Percentiles rank a stretch among this genome's conserved stretches.
Conservation (phyloP, 164 flowering plant species). For the Sedum album region DNA sequence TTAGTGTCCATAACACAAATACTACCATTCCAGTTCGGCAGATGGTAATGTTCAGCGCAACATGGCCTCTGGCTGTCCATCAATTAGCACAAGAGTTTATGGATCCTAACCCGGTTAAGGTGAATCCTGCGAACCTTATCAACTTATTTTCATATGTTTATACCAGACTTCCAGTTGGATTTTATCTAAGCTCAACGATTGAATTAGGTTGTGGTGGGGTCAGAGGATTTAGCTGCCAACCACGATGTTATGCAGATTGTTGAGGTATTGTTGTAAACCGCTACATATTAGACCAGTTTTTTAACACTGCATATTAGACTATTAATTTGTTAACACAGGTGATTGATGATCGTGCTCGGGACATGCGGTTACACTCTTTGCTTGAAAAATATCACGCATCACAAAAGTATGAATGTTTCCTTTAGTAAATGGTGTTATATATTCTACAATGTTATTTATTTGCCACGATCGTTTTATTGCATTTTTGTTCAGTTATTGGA, state of each 20-base stretch:
- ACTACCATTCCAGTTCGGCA: constrained; percentile 47
- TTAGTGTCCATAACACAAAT: constrained; percentile 5
- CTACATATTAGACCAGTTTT: constrained; percentile 6
- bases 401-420: constrained; percentile 35
- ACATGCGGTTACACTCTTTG: constrained; percentile 59
- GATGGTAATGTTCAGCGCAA: constrained; percentile 98
- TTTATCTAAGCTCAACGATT: not conserved
- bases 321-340: no score
- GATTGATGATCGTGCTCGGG: constrained; percentile 77
- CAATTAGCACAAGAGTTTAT: constrained; percentile 88
- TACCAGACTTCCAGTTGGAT: not conserved
- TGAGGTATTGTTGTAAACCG: constrained; percentile 46
- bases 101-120: constrained; percentile 97
- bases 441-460: not conserved
- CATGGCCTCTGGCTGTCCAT: constrained; percentile 90
- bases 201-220: constrained; percentile 88
- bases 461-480: not conserved
- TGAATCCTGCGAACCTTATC: constrained; percentile 16
- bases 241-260: constrained; percentile 99
- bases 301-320: no score
- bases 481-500: not conserved
- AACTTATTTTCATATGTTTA: not conserved
- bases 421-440: not conserved
- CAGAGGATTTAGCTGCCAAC: constrained; percentile 97
- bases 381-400: constrained; percentile 86